These are phyloP conservation scores for Colletotrichum sp. DNA, from an alignment of 2,329 filamentous ascomycete genomes.

Conservation along the genomic window DNA sequence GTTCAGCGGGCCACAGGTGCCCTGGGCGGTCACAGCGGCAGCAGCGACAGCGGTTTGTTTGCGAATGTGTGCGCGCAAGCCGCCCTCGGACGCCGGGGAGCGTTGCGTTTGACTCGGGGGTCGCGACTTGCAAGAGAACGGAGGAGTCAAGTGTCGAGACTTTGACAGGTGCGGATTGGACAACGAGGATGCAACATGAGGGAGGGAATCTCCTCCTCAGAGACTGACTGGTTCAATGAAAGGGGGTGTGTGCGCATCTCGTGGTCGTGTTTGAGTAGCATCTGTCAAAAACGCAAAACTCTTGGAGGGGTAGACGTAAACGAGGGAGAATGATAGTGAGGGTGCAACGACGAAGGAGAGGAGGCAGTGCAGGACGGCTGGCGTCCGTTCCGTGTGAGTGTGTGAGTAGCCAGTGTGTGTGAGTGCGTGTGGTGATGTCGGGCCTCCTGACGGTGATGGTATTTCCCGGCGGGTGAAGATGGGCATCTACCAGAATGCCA, in stretches of 20 bases:
- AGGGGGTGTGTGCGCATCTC: not conserved
- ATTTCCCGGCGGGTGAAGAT: slow-evolving; percentile 10
- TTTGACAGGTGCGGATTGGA: not conserved
- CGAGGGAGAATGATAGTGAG: not conserved
- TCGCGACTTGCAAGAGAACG: not conserved
- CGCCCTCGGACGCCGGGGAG: not conserved
- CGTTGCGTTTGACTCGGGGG: slow-evolving; percentile 1
- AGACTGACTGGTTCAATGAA: not conserved
- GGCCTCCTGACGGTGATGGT: slow-evolving; percentile 1
- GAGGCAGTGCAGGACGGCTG: slow-evolving; percentile 14
- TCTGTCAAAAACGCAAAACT: not conserved
- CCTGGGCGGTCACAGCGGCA: not conserved
- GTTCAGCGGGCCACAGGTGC: not conserved
- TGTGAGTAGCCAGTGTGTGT: not conserved
- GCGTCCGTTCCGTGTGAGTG: not conserved
- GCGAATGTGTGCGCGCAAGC: not conserved
- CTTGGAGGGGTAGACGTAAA: not conserved
- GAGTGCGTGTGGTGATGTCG: not conserved
- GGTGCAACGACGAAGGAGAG: not conserved
- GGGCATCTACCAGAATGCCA: slow-evolving; percentile 18
- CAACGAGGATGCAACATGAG: not conserved
- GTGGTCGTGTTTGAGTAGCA: not conserved
- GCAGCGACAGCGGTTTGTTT: not conserved
- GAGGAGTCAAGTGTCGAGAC: not conserved
- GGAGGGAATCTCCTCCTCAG: not conserved